Evolutionary conservation across 371 early-diverging fungal genomes (phyloP).

Genomic region (Coelomomyces lativittatus): DNA sequence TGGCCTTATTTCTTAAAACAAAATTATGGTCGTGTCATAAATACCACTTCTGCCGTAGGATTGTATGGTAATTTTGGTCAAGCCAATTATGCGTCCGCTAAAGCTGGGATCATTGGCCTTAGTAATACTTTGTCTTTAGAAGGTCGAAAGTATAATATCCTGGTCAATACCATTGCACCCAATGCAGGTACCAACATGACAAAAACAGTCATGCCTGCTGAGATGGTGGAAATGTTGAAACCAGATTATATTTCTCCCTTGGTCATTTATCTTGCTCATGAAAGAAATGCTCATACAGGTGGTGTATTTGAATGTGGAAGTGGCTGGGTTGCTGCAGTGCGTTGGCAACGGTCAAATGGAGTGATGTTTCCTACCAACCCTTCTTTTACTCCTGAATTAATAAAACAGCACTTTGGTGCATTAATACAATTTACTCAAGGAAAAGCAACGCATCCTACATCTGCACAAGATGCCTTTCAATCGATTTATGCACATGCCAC

Average conservation of each 20-base stretch:
- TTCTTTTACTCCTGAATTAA: slow-evolving; percentile 42
- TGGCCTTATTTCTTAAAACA: slow-evolving; percentile 56
- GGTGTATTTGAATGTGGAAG: slow-evolving; percentile 54
- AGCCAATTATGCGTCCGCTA: slow-evolving; percentile 79
- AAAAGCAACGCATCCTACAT: slow-evolving; percentile 62
- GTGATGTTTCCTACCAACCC: slow-evolving; percentile 40
- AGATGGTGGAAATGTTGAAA: slow-evolving; percentile 58
- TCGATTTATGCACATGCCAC: slow-evolving; percentile 65
- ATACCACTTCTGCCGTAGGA: slow-evolving; percentile 81
- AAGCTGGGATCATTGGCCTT: slow-evolving; percentile 50
- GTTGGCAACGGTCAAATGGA: slow-evolving; percentile 54
- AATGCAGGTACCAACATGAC: slow-evolving; percentile 64
- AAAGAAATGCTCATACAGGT: slow-evolving; percentile 29
- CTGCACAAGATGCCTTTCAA: slow-evolving; percentile 62
- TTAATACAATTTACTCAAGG: slow-evolving; percentile 85
- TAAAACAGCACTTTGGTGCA: slow-evolving; percentile 45
- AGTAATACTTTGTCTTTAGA: slow-evolving; percentile 56
- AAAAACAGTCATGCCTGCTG: slow-evolving; percentile 57
- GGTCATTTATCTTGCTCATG: slow-evolving; percentile 47
- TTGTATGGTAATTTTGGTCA: slow-evolving; percentile 98
- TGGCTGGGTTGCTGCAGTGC: slow-evolving; percentile 50
- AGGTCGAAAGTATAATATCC: slow-evolving; percentile 46
- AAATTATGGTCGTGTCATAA: slow-evolving; percentile 53
- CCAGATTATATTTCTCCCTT: slow-evolving; percentile 64
- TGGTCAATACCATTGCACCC: slow-evolving; percentile 53